These are phyloP conservation scores for Ascochyta clinopodiicola DNA, from an alignment of 2,329 filamentous ascomycete genomes.

Conservation along the genomic window DNA sequence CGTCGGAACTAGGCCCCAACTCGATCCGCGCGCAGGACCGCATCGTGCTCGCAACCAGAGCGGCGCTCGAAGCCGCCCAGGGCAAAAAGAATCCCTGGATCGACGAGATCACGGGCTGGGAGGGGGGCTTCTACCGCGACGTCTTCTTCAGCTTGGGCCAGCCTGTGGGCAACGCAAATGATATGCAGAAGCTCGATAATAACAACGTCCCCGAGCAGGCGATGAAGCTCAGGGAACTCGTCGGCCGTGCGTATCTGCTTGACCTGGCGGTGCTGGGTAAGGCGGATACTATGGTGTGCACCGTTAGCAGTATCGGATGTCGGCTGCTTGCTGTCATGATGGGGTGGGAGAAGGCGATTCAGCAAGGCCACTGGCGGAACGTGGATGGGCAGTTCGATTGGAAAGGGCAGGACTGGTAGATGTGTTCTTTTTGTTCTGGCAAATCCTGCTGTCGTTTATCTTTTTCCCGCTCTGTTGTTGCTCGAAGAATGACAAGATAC, in stretches of 20 bases:
- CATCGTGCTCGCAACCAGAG: constrained; percentile 76
- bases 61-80: constrained; percentile 51
- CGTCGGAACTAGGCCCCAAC: constrained; percentile 65
- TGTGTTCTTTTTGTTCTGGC: background rate
- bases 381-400: constrained; percentile 57
- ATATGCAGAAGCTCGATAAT: constrained; percentile 28
- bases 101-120: constrained; percentile 82
- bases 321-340: constrained; percentile 82
- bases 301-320: constrained; percentile 72
- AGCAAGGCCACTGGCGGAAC: constrained; percentile 72
- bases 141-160: constrained; percentile 81
- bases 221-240: constrained; percentile 72
- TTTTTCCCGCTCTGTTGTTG: background rate
- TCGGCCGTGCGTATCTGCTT: constrained; percentile 82
- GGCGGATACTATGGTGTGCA: constrained; percentile 76
- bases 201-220: constrained; percentile 53
- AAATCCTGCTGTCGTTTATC: background rate
- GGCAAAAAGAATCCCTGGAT: constrained; percentile 61
- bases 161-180: constrained; percentile 39
- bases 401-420: constrained; percentile 47
- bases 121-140: constrained; percentile 82
- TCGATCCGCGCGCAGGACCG: constrained; percentile 71
- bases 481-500: constrained; percentile 4
- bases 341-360: constrained; percentile 70
- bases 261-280: constrained; percentile 77